A percentile compares a stretch with the other conserved stretches of the same genome.
Evolutionary conservation across 1,284 basidiomycete genomes (phyloP).

Genomic region (Sporisorium graminicola): DNA sequence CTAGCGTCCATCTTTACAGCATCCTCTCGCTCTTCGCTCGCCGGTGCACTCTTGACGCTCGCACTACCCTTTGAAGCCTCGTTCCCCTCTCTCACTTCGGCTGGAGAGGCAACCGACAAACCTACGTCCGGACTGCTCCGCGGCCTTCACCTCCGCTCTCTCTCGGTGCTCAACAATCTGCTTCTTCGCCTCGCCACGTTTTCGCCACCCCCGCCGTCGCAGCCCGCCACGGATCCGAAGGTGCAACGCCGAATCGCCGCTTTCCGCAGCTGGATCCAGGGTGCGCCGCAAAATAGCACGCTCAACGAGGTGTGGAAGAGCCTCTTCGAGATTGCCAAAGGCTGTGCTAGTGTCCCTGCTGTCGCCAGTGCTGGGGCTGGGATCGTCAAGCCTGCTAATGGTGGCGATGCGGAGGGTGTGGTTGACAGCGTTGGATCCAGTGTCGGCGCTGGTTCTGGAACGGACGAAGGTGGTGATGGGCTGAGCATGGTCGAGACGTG

Average conservation of each 20-base stretch:
- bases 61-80: conserved; percentile 46
- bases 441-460: not conserved
- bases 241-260: conserved; percentile 35
- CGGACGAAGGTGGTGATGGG: conserved; percentile 45
- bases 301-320: conserved; percentile 12
- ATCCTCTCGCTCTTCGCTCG: conserved; percentile 6
- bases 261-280: conserved; percentile 28
- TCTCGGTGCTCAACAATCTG: conserved; percentile 60
- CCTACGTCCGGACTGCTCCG: conserved; percentile 23
- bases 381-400: not conserved
- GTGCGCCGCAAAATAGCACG: not conserved
- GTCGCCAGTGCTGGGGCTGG: conserved; percentile 25
- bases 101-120: not conserved
- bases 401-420: not conserved
- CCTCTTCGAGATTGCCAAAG: conserved; percentile 43
- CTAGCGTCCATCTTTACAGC: conserved; percentile 14
- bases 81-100: conserved; percentile 39
- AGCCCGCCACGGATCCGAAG: conserved; percentile 49
- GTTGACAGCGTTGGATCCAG: conserved; percentile 2
- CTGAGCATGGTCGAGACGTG: conserved; percentile 58
- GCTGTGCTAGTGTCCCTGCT: conserved; percentile 46
- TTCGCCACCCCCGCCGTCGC: conserved; percentile 61
- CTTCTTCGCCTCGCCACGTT: conserved; percentile 51
- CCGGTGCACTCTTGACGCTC: conserved; percentile 31
- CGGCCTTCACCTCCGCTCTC: conserved; percentile 50